phyloP scores from a whole-genome alignment of 2,329 filamentous ascomycete species.

The Graphiopsis chlorocephala region DNA sequence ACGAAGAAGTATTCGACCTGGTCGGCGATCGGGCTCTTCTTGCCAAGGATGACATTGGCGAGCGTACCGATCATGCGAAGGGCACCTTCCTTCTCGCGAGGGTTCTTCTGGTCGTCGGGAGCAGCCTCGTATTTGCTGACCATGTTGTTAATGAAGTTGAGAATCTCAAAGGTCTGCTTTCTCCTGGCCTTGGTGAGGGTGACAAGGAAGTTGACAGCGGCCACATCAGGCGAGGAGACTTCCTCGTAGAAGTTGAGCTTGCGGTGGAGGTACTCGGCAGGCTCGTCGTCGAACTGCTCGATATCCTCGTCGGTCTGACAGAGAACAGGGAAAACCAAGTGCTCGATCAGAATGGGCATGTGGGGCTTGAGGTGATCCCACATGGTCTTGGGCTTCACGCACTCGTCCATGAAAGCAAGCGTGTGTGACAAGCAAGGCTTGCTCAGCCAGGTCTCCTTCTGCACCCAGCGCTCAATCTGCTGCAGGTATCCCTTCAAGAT shows the following conservation, averaged over 20 bases:
- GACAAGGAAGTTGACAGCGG: constrained; percentile 93
- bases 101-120: constrained; percentile 84
- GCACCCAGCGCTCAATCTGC: constrained; percentile 97
- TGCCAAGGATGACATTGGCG: constrained; percentile 88
- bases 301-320: constrained; percentile 91
- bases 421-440: constrained; percentile 91
- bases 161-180: constrained; percentile 92
- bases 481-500: constrained; percentile 92
- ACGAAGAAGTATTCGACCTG: constrained; percentile 99
- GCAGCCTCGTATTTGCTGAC: constrained; percentile 89
- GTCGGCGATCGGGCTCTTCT: constrained; percentile 96
- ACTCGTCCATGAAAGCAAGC: constrained; percentile 92
- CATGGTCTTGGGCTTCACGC: constrained; percentile 94
- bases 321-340: constrained; percentile 92
- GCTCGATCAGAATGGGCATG: constrained; percentile 86
- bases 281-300: constrained; percentile 89
- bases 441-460: constrained; percentile 91
- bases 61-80: constrained; percentile 95
- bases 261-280: constrained; percentile 92
- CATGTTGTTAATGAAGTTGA: constrained; percentile 91
- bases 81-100: constrained; percentile 93
- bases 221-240: constrained; percentile 88
- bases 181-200: constrained; percentile 90
- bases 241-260: constrained; percentile 99
- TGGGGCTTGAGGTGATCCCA: constrained; percentile 93